These are phyloP conservation scores for Solanum appendiculatum DNA, from an alignment of 257 asterid species.

Conservation along the genomic window DNA sequence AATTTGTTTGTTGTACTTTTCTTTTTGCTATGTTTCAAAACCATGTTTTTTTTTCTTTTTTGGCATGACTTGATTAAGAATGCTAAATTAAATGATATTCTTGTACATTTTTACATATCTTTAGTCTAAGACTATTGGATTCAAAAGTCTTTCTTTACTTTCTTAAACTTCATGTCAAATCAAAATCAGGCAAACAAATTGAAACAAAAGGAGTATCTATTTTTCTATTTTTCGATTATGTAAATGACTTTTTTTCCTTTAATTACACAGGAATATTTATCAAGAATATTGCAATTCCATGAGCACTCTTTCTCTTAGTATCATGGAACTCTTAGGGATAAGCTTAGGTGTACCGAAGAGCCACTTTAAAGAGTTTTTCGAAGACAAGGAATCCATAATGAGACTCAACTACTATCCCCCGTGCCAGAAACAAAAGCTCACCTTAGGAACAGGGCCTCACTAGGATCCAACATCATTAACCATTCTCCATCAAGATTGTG, in stretches of 20 bases:
- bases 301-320: not conserved
- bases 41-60: constrained; percentile 3
- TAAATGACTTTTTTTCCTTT: not conserved
- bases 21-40: constrained; percentile 17
- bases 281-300: constrained; percentile 40
- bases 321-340: not conserved
- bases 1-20: not conserved
- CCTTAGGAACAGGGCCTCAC: not conserved
- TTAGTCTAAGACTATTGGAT: no score
- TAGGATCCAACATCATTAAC: not conserved
- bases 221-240: not conserved
- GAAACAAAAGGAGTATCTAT: not conserved
- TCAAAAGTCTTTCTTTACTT: not conserved
- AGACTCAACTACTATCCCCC: not conserved
- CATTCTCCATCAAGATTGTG: not conserved
- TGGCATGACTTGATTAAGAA: not conserved
- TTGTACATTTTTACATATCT: not conserved
- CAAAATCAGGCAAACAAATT: not conserved
- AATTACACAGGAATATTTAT: constrained; percentile 39
- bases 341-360: not conserved
- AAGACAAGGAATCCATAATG: not conserved
- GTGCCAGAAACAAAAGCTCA: not conserved
- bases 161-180: no score
- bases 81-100: not conserved
- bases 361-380: no score